Base-by-base conservation (phyloP, 73 alveolate genomes). In the Blepharisma stoltei region DNA sequence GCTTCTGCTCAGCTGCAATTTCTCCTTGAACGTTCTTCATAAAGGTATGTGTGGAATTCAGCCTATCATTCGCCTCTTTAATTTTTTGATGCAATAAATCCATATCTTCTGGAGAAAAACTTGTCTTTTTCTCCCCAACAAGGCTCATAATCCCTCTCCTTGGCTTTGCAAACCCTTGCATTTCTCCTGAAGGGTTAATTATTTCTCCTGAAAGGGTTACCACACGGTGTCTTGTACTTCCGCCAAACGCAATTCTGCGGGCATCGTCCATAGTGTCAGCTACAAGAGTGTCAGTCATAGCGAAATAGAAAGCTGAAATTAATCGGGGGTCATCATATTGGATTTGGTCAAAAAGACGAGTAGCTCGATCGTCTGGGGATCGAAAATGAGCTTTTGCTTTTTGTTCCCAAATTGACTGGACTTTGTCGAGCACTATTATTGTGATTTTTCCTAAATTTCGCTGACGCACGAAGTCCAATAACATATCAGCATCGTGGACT, bases 81-180 rank as follows among this genome's bases (percentile, higher is more conserved):
- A 32, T 32, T 32, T 32, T 32, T 3, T 32, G 41, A 32, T 32
- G 41, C 41, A 32, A 32, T 32, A 32, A 32, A 32, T 32, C 41
- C 41, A 32, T 32, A 32, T 32, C 41, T 32, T 32, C 41, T 32
- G 41, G 41, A 32, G 41, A 32, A 32, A 32, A 32, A 32, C 41
- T 32, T 32, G 52, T 78, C 48, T 54, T 54, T 18, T 78, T 69
- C 52, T 75, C 83, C 6, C 83, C 87, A 21, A 87, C 67, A 47
- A 67, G 54, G 32, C 85, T 80, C 95, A 93, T 93, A 11, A 76
- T 83, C 0, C 98, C 98, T 54, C 78, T 81, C 11, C 89, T 84
- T 14, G 96, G 95, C 69, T 68, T 81, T 9, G 97, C 98, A 49
- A 95, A 92, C 6, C 97, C 97, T 14, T 86, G 78, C 92, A 93